phyloP scores from a whole-genome alignment of 495 filamentous ascomycete species.

The Hyphodiscus hymeniophilus region DNA sequence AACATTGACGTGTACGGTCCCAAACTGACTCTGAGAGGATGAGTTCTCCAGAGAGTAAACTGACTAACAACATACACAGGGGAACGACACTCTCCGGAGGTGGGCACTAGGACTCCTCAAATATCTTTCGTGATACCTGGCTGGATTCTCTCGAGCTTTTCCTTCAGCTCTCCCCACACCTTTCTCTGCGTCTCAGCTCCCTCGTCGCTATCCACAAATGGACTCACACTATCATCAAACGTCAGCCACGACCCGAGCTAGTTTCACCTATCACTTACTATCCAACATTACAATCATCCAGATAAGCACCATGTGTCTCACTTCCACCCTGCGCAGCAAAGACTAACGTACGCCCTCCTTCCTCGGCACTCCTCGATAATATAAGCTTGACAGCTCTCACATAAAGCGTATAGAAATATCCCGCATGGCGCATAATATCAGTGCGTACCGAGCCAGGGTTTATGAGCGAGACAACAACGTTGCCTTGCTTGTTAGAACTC shows the following conservation, averaged over 20 bases:
- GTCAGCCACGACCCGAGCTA: not conserved
- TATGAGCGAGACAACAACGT: conserved; percentile 22
- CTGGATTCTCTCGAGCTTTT: conserved; percentile 25
- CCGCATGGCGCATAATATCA: conserved; percentile 23
- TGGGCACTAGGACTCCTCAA: too few relatives aligned
- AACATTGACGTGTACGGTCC: too few relatives aligned
- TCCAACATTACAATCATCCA: conserved; percentile 11
- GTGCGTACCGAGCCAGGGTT: conserved; percentile 28
- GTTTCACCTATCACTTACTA: not conserved
- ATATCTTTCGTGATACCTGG: conserved; percentile 23
- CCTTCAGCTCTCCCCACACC: conserved; percentile 25
- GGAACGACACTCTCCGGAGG: too few relatives aligned
- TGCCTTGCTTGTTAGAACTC: conserved; percentile 21
- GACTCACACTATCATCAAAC: not conserved
- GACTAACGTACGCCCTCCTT: conserved; percentile 13
- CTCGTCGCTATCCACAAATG: conserved; percentile 21
- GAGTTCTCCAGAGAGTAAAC: too few relatives aligned
- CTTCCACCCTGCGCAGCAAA: conserved; percentile 6
- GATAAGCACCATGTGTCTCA: conserved; percentile 10
- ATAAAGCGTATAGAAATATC: not conserved
- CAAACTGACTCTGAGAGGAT: too few relatives aligned
- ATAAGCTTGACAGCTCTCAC: not conserved
- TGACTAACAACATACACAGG: too few relatives aligned
- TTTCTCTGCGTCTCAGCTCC: conserved; percentile 22
- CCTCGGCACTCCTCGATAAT: not conserved